Base-by-base conservation (phyloP, 2,329 filamentous ascomycete species). In the Colletotrichum tofieldiae region DNA sequence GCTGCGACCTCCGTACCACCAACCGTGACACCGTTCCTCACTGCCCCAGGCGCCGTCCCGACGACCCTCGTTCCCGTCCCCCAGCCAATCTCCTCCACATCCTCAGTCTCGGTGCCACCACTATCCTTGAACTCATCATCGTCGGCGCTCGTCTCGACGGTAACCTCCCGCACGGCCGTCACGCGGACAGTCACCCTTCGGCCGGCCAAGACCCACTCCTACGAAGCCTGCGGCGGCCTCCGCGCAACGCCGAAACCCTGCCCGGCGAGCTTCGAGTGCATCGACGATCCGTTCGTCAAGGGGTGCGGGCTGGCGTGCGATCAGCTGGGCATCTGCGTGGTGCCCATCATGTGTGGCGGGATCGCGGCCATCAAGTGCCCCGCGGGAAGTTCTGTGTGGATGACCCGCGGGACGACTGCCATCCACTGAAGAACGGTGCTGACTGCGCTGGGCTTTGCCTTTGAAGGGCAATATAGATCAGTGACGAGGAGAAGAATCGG, bases 231-330 rank as follows among this genome's bases (percentile, higher is more conserved):
- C 66, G 82, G 82, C 11, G 81, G 82, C 6, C 74, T 76, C 55
- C 73, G 72, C 1, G 12, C 71, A 18, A 67, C 70, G 14, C 80
- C 81, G 8, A 61, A 69, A 0, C 56, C 68, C 0, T 83, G 81
- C 74, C 69, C 75, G 39, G 67, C 68, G 23, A 74, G 74, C 14
- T 74, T 74, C 2, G 66, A 73, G 2, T 84, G 82, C 64, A 69
- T 77, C 18, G 77, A 83, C 67, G 81, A 84, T 35, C 81, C 82
- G 14, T 78, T 81, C 47, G 58, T 41, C 6, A 12, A 76, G 75
- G 39, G 71, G 32, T 83, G 81, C 52, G 81, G 81, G 9, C 74
- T 81, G 77, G 78, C 81, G 4, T 83, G 81, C 65, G 81, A 83
- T 52, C 63, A 26, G 8, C 78, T 78, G 0, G 81, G 81, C 1